Evolutionary conservation across 331 rosid genomes (phyloP).

Genomic region (Pyrus hybrid): DNA sequence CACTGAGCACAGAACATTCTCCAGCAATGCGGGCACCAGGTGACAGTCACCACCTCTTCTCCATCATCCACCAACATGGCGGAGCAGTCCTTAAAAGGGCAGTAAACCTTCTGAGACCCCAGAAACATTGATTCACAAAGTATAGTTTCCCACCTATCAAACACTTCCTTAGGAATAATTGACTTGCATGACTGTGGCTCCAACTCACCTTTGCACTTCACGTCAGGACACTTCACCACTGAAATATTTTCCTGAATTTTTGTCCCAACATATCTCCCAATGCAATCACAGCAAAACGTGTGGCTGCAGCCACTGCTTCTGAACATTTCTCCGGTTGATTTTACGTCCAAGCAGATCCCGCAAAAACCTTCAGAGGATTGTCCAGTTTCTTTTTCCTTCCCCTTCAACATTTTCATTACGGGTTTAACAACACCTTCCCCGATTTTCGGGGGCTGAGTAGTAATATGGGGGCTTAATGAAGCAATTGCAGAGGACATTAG

Average conservation of each 20-base stretch:
- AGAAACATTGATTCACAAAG: constrained; percentile 36
- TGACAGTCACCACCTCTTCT: constrained; percentile 21
- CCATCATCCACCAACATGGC: constrained; percentile 44
- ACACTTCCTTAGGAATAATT: constrained; percentile 34
- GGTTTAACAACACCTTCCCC: neutral
- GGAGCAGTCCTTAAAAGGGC: constrained; percentile 55
- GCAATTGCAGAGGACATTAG: constrained; percentile 23
- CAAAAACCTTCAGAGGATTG: constrained; percentile 24
- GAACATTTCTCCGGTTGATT: constrained; percentile 32
- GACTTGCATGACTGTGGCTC: constrained; percentile 33
- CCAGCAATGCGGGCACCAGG: constrained; percentile 47
- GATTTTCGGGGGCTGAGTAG: neutral
- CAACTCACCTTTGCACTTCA: constrained; percentile 27
- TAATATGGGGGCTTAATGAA: neutral
- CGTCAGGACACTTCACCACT: constrained; percentile 26
- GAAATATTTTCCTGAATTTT: constrained; percentile 37
- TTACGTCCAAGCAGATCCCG: constrained; percentile 58
- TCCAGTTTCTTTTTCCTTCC: constrained; percentile 15
- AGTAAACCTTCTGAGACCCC: constrained; percentile 30
- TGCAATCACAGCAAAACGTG: constrained; percentile 38
- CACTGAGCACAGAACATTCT: constrained; percentile 61
- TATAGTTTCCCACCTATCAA: constrained; percentile 43
- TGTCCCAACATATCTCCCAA: constrained; percentile 24
- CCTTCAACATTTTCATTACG: neutral
- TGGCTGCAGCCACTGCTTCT: constrained; percentile 29